Base-by-base conservation (phyloP, 2,329 filamentous ascomycete species). In the Myriosclerotinia duriaeana region DNA sequence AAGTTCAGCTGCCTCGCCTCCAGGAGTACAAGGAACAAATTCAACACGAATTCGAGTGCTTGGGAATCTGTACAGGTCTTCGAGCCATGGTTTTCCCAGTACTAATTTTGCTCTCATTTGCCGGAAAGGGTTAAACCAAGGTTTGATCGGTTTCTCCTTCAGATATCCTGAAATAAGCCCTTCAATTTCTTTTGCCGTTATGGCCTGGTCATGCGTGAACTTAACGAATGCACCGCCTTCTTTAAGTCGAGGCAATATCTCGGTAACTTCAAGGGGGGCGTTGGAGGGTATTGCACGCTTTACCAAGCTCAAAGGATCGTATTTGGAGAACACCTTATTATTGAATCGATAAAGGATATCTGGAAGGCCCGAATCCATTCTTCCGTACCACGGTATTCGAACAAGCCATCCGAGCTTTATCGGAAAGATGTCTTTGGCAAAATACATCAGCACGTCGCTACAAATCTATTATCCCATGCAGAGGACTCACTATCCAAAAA, bases 211-310 rank as follows among this genome's bases (percentile, higher is more conserved):
- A 71, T 85, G 85, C 20, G 83, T 84, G 75, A 96, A 93, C 77
- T 96, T 97, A 77, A 98, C 88, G 76, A 96, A 98, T 0, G 92
- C 92, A 15, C 95, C 95, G 20, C 95, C 95, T 75, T 99, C 95
- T 73, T 96, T 93, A 38, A 96, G 82, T 3, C 93, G 85, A 0
- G 93, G 93, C 22, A 97, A 78, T 20, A 97, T 89, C 74, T 96
- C 89, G 3, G 88, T 91, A 56, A 97, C 86, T 67, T 89, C 87
- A 58, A 96, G 80, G 1, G 85, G 81, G 1, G 89, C 73, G 12
- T 83, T 82, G 5, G 81, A 77, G 0, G 89, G 90, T 34, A 92
- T 85, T 0, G 88, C 89, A 64, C 84, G 84, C 55, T 84, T 78
- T 17, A 87, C 79, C 22, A 89, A 80, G 42, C 78, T 78, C 36